phyloP scores from a whole-genome alignment of 2,329 filamentous ascomycete genomes.

The Colletotrichum chlorophyti region DNA sequence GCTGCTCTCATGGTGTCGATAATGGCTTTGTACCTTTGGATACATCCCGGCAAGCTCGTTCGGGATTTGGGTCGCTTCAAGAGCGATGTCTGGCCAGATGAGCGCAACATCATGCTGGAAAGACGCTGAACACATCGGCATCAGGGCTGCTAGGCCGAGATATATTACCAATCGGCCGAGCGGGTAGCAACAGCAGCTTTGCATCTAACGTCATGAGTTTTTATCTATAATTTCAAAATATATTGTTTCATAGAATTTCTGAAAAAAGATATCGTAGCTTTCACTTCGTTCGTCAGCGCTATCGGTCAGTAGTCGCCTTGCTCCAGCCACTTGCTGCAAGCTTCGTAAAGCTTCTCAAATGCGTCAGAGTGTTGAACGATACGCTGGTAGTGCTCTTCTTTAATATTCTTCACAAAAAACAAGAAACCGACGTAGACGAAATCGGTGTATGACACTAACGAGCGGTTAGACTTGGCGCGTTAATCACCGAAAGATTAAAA shows the following conservation, averaged over 20 bases:
- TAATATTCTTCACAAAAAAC: conserved; percentile 47
- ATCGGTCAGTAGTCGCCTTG: not conserved
- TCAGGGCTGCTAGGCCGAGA: too few species aligned
- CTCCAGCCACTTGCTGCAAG: conserved; percentile 20
- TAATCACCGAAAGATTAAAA: too few species aligned
- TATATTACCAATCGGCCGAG: too few species aligned
- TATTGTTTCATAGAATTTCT: too few species aligned
- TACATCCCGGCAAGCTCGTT: conserved; percentile 28
- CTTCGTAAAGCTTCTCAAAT: conserved; percentile 12
- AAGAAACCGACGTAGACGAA: conserved; percentile 61
- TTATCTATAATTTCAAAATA: not conserved
- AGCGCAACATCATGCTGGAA: conserved; percentile 10
- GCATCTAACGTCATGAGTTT: not conserved
- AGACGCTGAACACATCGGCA: not conserved
- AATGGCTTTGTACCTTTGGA: conserved; percentile 36
- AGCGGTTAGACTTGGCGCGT: not conserved
- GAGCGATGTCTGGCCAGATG: not conserved
- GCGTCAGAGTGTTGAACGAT: conserved; percentile 35
- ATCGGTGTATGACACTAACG: conserved; percentile 54
- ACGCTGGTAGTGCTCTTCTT: conserved; percentile 45
- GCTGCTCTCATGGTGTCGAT: conserved; percentile 46
- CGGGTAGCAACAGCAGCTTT: too few species aligned
- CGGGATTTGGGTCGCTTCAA: conserved; percentile 12
- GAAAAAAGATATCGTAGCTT: too few species aligned
- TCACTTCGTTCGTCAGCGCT: too few species aligned